Base-by-base conservation (phyloP, 305 asterid genomes). In the Lippia alba region DNA sequence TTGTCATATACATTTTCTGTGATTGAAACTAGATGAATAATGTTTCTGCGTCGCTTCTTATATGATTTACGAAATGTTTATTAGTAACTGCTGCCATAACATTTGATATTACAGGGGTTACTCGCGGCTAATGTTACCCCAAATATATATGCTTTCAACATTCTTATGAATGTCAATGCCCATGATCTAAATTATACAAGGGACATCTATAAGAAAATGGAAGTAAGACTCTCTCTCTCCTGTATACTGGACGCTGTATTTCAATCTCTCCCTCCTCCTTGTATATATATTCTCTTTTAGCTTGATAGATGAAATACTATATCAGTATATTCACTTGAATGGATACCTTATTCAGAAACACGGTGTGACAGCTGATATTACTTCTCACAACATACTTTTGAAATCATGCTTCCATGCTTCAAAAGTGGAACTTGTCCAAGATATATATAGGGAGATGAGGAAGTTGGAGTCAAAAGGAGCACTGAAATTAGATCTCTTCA, bases 141-240 rank as follows among this genome's bases (percentile, higher is more conserved):
- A 48, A 94, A 91, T 76, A 66, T 63, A 63, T 87, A 86, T 54
- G 95, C 91, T 72, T 73, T 89, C 86, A 94, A 94, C 85, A 94
- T 97, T 76, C 93, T 94, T 75, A 94, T 94, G 97, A 94, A 91
- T 71, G 99, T 88, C 61, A 94, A 94, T 82, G 89, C 99, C 56
- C 76, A 75, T 64, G 99, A 94, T 80, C 85, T 94, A 79, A 81
- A 77, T 71, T 94, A 91, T 86, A 83, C 94, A 32, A 70, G 85
- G 82, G 77, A 73, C 64, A 81, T 88, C 72, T 91, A 83, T 87
- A 84, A 80, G 85, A 80, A 88, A 65, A 91, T 91, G 97, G 84
- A 86, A 74, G 99, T 91, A 87, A 84, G 84, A 39, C 44, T 67
- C 70, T 64, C 78, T 48, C 57, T 71, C 70, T 61, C 53, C 68